Percentiles rank a stretch among this genome's conserved stretches.
Evolutionary conservation across 805 yeast genomes (phyloP).

Genomic region (Hanseniaspora thailandica): DNA sequence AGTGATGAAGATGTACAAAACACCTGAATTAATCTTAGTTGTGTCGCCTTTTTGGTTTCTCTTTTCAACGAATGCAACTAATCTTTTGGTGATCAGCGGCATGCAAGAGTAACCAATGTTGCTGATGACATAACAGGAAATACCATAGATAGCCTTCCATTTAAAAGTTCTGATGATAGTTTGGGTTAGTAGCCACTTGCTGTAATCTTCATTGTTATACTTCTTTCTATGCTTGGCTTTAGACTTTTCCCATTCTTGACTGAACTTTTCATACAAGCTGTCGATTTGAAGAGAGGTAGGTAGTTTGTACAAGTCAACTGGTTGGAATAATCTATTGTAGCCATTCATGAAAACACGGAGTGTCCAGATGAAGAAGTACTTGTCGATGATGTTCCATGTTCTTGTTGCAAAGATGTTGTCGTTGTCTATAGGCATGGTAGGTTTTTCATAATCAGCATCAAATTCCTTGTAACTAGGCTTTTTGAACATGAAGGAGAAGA

Average conservation of each 20-base stretch:
- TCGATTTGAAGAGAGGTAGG: constrained; percentile 36
- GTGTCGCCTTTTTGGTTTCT: constrained; percentile 27
- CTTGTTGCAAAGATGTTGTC: constrained; percentile 5
- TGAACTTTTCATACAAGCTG: constrained; percentile 31
- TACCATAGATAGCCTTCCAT: constrained; percentile 35
- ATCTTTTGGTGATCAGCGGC: constrained; percentile 53
- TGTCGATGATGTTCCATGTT: constrained; percentile 3
- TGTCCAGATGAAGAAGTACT: constrained; percentile 53
- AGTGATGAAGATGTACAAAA: constrained; percentile 67
- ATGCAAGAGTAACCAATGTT: constrained; percentile 42
- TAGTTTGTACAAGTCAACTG: constrained; percentile 46
- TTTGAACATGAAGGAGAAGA: neutral
- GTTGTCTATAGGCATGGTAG: constrained; percentile 11
- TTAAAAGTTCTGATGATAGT: constrained; percentile 42
- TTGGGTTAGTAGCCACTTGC: constrained; percentile 29
- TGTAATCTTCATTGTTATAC: constrained; percentile 25
- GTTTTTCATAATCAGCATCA: constrained; percentile 2
- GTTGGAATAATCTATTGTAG: constrained; percentile 57
- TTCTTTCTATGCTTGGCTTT: constrained; percentile 26
- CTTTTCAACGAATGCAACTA: constrained; percentile 52
- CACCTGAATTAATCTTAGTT: constrained; percentile 40
- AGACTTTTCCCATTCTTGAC: constrained; percentile 26
- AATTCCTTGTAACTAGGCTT: constrained; percentile 1
- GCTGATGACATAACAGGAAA: constrained; percentile 36
- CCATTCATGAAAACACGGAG: constrained; percentile 52